Conservation (phyloP, 208 protist species). For the Lotmaria passim region DNA sequence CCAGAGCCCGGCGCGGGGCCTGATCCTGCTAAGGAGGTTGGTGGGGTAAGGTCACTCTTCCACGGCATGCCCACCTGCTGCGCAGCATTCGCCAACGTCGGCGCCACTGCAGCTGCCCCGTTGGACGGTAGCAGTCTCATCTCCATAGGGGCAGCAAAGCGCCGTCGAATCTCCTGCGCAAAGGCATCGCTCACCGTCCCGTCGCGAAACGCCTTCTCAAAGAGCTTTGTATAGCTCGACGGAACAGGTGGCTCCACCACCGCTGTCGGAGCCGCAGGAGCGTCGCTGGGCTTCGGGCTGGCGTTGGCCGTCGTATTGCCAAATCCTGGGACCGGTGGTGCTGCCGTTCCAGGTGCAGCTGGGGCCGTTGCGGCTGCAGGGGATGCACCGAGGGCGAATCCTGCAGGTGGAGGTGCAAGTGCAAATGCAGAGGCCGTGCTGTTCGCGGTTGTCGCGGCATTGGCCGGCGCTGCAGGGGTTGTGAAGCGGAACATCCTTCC, state of each 20-base stretch:
- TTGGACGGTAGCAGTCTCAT: slow-evolving; percentile 7
- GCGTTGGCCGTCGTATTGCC: neutral
- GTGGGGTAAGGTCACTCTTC: slow-evolving; percentile 3
- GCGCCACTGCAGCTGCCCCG: neutral
- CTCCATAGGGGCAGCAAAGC: slow-evolving; percentile 51
- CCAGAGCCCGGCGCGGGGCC: neutral
- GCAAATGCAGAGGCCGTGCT: neutral
- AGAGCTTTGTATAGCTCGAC: slow-evolving; percentile 24
- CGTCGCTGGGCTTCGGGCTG: slow-evolving; percentile 4
- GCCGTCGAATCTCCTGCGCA: slow-evolving; percentile 45
- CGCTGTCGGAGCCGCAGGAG: neutral
- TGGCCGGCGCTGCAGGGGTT: neutral
- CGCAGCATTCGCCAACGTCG: neutral
- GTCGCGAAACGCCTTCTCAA: slow-evolving; percentile 34
- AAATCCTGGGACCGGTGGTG: neutral
- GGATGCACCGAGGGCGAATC: neutral
- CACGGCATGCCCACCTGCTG: slow-evolving; percentile 14
- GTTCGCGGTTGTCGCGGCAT: neutral
- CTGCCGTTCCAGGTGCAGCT: neutral
- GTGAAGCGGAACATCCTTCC: slow-evolving; percentile 8
- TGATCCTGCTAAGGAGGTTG: slow-evolving; percentile 3
- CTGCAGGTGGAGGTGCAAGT: neutral
- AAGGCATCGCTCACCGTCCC: slow-evolving; percentile 39
- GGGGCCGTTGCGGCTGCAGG: neutral
- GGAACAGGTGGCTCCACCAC: slow-evolving; percentile 1